Evolutionary conservation across 2,329 filamentous ascomycete genomes (phyloP).

Genomic region (Microdochium bolleyi): DNA sequence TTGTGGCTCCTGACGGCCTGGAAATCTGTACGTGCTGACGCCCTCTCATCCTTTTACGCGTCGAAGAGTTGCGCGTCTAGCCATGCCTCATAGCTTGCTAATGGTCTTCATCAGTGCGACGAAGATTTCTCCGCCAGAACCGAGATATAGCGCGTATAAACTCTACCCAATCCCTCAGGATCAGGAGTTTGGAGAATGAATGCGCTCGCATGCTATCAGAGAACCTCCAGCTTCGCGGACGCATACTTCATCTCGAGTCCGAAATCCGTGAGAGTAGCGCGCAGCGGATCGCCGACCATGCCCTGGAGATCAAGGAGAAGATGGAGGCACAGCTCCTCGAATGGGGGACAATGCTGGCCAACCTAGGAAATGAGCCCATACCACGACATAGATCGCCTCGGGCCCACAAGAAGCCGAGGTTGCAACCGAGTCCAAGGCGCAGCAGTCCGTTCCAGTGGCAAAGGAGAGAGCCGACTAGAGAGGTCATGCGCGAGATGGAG

Average conservation of each 20-base stretch:
- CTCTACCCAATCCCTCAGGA: conserved; percentile 68
- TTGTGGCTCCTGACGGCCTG: conserved; percentile 49
- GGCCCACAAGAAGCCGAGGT: conserved; percentile 30
- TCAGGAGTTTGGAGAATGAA: conserved; percentile 70
- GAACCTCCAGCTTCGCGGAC: conserved; percentile 64
- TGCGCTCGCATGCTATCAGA: conserved; percentile 68
- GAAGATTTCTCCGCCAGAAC: conserved; percentile 75
- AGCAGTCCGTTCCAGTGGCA: conserved; percentile 45
- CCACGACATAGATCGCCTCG: conserved; percentile 38
- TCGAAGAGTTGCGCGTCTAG: background rate
- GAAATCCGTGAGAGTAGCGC: conserved; percentile 55
- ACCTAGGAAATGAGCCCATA: conserved; percentile 51
- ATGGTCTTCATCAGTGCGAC: conserved; percentile 51
- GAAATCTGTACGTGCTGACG: conserved; percentile 2
- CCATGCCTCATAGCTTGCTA: conserved; percentile 7
- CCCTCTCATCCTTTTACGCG: conserved; percentile 5
- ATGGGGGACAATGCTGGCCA: conserved; percentile 58
- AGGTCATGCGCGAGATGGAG: conserved; percentile 40
- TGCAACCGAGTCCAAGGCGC: conserved; percentile 31
- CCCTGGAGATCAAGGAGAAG: conserved; percentile 60
- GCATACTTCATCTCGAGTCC: conserved; percentile 62
- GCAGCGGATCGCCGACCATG: conserved; percentile 55
- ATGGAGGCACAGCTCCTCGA: conserved; percentile 67
- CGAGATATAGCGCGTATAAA: conserved; percentile 75
- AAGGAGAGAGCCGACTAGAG: conserved; percentile 33